Evolutionary conservation across 345 rosid genomes (phyloP).

Genomic region (Eucalyptus marginata): DNA sequence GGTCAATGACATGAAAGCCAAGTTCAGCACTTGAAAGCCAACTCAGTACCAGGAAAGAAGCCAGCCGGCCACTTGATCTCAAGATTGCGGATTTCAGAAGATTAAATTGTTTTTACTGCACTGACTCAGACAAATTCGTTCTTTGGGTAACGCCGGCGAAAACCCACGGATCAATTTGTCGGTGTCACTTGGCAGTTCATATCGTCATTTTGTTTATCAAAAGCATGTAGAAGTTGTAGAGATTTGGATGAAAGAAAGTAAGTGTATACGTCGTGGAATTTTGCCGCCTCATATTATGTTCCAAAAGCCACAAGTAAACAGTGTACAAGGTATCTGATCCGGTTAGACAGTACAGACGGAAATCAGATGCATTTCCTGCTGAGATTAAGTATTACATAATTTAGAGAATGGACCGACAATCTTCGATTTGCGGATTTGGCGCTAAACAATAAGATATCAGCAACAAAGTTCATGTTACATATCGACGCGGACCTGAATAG

Average conservation of each 20-base stretch:
- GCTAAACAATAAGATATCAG: not conserved
- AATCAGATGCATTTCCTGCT: conserved; percentile 9
- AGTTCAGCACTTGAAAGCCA: conserved; percentile 12
- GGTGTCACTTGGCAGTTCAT: not conserved
- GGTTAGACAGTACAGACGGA: not conserved
- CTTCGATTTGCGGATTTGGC: not conserved
- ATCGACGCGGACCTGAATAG: not conserved
- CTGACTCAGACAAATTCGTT: not conserved
- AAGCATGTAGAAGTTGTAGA: not conserved
- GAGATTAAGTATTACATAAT: conserved; percentile 4
- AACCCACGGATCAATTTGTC: not conserved
- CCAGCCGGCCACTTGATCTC: not conserved
- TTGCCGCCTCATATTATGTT: not conserved
- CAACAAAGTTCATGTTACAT: not conserved
- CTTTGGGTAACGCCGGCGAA: not conserved
- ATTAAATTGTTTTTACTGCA: not conserved
- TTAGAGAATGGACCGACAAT: not conserved
- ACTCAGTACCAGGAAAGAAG: not conserved
- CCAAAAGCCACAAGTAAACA: not conserved
- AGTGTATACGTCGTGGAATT: not conserved
- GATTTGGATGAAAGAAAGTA: not conserved
- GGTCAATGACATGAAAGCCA: conserved; percentile 34
- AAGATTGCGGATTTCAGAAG: not conserved
- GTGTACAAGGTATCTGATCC: not conserved
- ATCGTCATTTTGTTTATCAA: not conserved